These are phyloP conservation scores for Talaromyces sp. DNA, from an alignment of 2,329 filamentous ascomycete genomes.

Conservation along the genomic window DNA sequence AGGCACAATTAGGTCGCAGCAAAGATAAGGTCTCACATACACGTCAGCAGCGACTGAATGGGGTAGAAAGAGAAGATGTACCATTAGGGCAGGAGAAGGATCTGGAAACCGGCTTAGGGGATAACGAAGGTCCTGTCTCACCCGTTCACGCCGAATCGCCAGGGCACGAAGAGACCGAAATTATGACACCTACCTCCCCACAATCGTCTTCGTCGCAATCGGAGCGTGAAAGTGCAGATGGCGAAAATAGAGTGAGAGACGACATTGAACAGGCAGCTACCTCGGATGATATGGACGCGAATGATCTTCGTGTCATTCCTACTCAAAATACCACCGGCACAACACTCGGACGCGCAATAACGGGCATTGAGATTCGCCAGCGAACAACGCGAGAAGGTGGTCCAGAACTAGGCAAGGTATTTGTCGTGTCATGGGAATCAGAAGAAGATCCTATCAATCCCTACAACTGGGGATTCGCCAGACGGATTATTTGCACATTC, in stretches of 20 bases:
- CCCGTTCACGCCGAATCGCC: neutral
- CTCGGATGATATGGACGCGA: constrained; percentile 18
- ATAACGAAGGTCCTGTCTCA: neutral
- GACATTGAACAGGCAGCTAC: constrained; percentile 19
- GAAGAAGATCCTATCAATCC: constrained; percentile 45
- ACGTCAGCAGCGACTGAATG: constrained; percentile 20
- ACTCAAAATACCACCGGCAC: constrained; percentile 23
- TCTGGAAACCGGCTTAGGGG: neutral
- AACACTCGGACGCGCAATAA: constrained; percentile 24
- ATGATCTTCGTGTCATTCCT: constrained; percentile 20
- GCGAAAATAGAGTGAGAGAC: neutral
- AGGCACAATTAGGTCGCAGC: constrained; percentile 24
- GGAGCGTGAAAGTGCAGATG: neutral
- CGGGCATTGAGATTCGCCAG: constrained; percentile 25
- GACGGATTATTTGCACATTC: constrained; percentile 33
- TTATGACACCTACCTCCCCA: neutral
- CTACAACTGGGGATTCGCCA: constrained; percentile 41
- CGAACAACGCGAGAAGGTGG: constrained; percentile 23
- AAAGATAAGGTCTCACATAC: constrained; percentile 19
- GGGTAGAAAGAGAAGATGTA: neutral
- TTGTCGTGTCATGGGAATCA: constrained; percentile 41
- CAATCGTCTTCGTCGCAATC: neutral
- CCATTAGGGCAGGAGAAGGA: constrained; percentile 15
- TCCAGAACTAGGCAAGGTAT: constrained; percentile 33
- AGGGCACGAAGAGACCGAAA: neutral